phyloP scores from a whole-genome alignment of 176 grass and related monocot species.

The Zea luxurians region DNA sequence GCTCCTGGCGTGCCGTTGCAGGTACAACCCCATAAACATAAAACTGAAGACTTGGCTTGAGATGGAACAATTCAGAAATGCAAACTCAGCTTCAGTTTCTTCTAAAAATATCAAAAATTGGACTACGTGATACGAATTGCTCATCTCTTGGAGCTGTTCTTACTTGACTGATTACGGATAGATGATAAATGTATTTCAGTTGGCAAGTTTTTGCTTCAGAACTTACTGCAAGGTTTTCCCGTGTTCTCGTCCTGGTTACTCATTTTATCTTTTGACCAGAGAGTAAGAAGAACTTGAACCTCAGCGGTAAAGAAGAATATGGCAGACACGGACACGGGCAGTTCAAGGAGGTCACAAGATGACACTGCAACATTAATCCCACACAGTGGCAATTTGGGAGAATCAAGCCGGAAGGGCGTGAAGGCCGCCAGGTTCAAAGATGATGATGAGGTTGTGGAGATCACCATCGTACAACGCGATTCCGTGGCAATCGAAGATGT shows the following conservation, averaged over 20 bases:
- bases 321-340: not conserved
- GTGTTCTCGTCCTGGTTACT: not conserved
- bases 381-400: conserved; percentile 55
- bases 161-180: not conserved
- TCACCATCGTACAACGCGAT: conserved; percentile 67
- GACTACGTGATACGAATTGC: too few species aligned
- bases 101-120: too few species aligned
- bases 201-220: not conserved
- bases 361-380: conserved; percentile 49
- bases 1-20: too few species aligned
- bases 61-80: too few species aligned
- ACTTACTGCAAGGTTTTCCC: not conserved
- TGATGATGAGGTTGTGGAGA: conserved; percentile 63
- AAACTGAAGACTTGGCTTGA: too few species aligned
- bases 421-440: conserved; percentile 76
- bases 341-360: conserved; percentile 42
- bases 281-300: not conserved
- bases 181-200: not conserved
- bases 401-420: conserved; percentile 33
- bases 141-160: too few species aligned
- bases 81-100: too few species aligned
- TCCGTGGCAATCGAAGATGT: conserved; percentile 60
- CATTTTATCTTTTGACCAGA: not conserved
- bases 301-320: conserved; percentile 12
- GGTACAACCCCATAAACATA: too few species aligned